Base-by-base conservation (phyloP, 2,329 filamentous ascomycete genomes). In the Xylariales sp. region DNA sequence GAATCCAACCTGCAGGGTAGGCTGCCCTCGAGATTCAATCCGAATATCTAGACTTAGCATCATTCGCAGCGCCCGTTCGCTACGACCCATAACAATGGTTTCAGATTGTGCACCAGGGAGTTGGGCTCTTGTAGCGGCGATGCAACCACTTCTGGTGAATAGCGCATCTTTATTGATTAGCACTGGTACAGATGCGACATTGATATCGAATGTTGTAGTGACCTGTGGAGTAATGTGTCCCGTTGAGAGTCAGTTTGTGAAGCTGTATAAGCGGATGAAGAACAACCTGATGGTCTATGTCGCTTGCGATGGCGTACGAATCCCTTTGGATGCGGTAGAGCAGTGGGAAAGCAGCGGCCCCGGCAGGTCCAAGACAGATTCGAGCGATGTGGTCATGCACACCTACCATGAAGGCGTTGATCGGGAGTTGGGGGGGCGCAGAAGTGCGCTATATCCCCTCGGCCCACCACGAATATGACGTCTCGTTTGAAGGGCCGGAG, bases 401-500 rank as follows among this genome's bases (percentile, higher is more conserved):
- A 56, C 65, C n/a, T 68, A 68, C 30, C 62, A 62, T 57, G 65
- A 65, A 65, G 65, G 65, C 12, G 43, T 68, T 14, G 18, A 62
- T 30, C 43, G 62, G n/a, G 65, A 64, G 36, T 64, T 62, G 8
- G 45, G 32, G 14, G 45, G 56, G 30, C 54, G 41, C 12, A 64
- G 56, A 32, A 62, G 30, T n/a, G 6, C 43, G 5, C 50, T 46
- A 36, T 52, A 23, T 34, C 16, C 28, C 61, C 5, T n/a, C 39
- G 2, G 56, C 56, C 2, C 34, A 36, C n/a, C 65, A 57, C 23
- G 61, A 68, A 53, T 64, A 68, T 28, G 65, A 68, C 12, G 12
- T 68, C 46, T 57, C 52, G 23, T 65, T 64, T 43, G 65, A 68
- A 30, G 56, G 10, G 6, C 61, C 45, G 50, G 61, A 45, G 57